Base-by-base conservation (phyloP, 441 rosid species). In the Gossypium davidsonii region DNA sequence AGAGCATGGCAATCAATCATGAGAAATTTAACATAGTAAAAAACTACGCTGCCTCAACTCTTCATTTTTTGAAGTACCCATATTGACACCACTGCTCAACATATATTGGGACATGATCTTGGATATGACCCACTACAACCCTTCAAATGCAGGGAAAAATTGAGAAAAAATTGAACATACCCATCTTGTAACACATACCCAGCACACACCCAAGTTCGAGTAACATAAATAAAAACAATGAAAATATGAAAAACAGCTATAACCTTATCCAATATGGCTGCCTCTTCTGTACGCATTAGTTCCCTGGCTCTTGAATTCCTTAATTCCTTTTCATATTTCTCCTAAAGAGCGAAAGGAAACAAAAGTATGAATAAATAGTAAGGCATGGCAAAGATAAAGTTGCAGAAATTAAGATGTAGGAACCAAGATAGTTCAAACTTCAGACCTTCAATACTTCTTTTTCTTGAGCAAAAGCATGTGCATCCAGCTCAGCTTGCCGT, bases 191-290 rank as follows among this genome's bases (percentile, higher is more conserved):
- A 44, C 49, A 44, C n/a, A 44, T 44, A 11, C 49, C 49, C 49
- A 44, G 49, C 56, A 52, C 56, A 15, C 20, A 52, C 56, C 56
- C 56, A n/a, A 52, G 20, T 15, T 52, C 10, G 21, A 52, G 56
- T 52, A 52, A 52, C 56, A 52, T 52, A 15, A n/a, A 52, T 44
- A 15, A 51, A 70, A 73, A 8, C 39, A 18, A 63, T 6, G 55
- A 73, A 2, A 52, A 74, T 59, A 70, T 26, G 48, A 58, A 56
- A 70, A 48, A 25, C 56, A 78, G 69, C 72, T 21, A 73, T 26
- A 76, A 96, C 98, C 99, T 96, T 96, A 79, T 96, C 94, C 82
- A 93, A 79, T 66, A 96, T 87, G 59, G 97, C 97, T 28, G 93
- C 98, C 85, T 96, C 97, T 86, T 96, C 97, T 20, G 89, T 85